Percentiles rank a stretch among this genome's conserved stretches.
Conservation (phyloP, 768 basidiomycete species). For the Dioszegia aurantiaca region DNA sequence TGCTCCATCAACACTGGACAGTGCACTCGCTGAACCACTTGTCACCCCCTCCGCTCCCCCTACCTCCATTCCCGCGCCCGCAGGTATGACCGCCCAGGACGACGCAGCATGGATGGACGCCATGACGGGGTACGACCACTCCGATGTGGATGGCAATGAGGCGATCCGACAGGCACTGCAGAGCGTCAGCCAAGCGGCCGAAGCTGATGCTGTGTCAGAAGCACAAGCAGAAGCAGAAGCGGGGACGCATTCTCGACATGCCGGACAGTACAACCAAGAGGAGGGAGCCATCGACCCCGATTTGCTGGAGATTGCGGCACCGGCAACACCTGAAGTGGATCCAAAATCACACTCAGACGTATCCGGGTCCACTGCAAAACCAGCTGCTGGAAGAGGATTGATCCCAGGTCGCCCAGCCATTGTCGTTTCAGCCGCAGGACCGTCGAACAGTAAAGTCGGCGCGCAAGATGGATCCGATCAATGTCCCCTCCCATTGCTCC, state of each 20-base stretch:
- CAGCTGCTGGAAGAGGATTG: no score
- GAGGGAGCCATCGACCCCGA: neutral
- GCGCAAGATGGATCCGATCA: neutral
- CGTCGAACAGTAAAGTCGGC: no score
- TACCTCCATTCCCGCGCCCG: neutral
- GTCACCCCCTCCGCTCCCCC: neutral
- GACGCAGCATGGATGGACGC: neutral
- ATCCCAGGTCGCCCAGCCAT: no score
- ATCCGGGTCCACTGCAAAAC: no score
- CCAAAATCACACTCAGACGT: no score
- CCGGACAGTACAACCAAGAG: neutral
- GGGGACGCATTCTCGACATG: neutral
- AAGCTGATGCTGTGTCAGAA: no score
- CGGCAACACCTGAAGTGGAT: no score
- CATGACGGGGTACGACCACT: neutral
- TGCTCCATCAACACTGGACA: no score
- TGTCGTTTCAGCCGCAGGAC: no score
- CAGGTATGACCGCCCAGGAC: neutral
- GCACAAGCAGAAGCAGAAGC: neutral
- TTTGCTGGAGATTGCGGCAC: no score
- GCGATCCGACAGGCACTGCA: neutral
- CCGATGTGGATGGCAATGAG: neutral
- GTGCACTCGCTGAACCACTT: no score
- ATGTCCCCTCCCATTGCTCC: slow-evolving; percentile 21
- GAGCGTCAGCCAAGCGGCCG: neutral